A percentile compares a stretch with the other conserved stretches of the same genome.
Evolutionary conservation across 768 basidiomycete species (phyloP).

Genomic region (Paxillus involutus): DNA sequence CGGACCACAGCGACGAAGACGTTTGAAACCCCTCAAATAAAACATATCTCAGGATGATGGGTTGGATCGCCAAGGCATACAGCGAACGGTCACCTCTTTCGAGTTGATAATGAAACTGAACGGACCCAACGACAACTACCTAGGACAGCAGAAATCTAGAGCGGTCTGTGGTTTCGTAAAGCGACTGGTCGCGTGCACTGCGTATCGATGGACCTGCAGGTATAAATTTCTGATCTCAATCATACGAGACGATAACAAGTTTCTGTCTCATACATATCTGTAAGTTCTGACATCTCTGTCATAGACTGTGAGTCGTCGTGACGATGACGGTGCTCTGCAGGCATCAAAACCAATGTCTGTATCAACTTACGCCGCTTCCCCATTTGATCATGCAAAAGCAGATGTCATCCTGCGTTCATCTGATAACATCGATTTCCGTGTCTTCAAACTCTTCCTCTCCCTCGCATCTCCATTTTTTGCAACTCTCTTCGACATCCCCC

Average conservation of each 20-base stretch:
- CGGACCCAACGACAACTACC: too few relatives aligned
- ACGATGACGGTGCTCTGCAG: background rate
- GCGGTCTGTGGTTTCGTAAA: too few relatives aligned
- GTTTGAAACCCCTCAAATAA: too few relatives aligned
- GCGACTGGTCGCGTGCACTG: too few relatives aligned
- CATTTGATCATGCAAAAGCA: conserved; percentile 22
- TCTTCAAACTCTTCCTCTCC: conserved; percentile 33
- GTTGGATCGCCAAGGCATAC: too few relatives aligned
- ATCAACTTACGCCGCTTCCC: conserved; percentile 16
- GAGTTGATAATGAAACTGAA: too few relatives aligned
- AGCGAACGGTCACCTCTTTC: too few relatives aligned
- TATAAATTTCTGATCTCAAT: conserved; percentile 12
- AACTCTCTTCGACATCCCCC: conserved; percentile 30
- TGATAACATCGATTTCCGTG: conserved; percentile 29
- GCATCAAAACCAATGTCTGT: too few relatives aligned
- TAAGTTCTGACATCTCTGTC: background rate
- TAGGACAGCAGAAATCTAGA: too few relatives aligned
- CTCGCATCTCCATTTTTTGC: conserved; percentile 36
- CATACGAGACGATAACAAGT: conserved; percentile 21
- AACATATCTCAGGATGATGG: too few relatives aligned
- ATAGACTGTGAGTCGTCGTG: background rate
- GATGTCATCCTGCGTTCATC: conserved; percentile 26
- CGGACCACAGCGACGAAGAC: too few relatives aligned
- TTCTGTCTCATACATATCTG: background rate
- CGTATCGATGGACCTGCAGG: too few relatives aligned